phyloP scores from a whole-genome alignment of 106 monocot genomes.

The Hemerocallis citrina region DNA sequence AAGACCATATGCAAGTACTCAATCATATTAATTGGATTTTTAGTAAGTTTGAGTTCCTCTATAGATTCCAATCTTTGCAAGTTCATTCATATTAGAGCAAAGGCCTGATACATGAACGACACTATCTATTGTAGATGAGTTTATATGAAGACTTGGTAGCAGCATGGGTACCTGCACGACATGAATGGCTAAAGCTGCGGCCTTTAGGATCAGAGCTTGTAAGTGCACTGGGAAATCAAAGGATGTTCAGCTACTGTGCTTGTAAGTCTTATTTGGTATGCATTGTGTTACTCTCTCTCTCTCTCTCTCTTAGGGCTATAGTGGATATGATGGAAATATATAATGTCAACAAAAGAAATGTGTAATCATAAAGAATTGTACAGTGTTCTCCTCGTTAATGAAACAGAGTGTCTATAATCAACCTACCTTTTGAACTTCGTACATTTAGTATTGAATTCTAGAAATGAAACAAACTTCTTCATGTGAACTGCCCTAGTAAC shows the following conservation, averaged over 20 bases:
- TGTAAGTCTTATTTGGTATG: slow-evolving; percentile 35
- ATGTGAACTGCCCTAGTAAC: no score
- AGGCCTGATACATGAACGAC: background rate
- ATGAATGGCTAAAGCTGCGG: slow-evolving; percentile 86
- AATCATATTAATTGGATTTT: background rate
- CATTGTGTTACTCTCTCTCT: slow-evolving; percentile 6
- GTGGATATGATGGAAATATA: no score
- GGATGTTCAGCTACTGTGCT: slow-evolving; percentile 86
- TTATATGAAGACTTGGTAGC: slow-evolving; percentile 96
- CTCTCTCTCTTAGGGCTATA: background rate
- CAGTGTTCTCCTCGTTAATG: background rate
- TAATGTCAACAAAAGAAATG: no score
- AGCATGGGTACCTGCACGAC: slow-evolving; percentile 91
- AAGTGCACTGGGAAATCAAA: slow-evolving; percentile 52
- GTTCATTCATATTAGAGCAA: background rate
- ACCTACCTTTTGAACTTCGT: background rate
- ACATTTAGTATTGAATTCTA: background rate
- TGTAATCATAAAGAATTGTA: no score
- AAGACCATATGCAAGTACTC: background rate
- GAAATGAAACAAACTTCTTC: no score
- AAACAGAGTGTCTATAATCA: background rate
- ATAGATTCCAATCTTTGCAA: background rate
- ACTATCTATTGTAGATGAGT: slow-evolving; percentile 60
- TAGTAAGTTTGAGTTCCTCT: background rate
- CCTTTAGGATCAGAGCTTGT: slow-evolving; percentile 73